Conservation (phyloP, 768 basidiomycete species). For the Kwoniella botswanensis region DNA sequence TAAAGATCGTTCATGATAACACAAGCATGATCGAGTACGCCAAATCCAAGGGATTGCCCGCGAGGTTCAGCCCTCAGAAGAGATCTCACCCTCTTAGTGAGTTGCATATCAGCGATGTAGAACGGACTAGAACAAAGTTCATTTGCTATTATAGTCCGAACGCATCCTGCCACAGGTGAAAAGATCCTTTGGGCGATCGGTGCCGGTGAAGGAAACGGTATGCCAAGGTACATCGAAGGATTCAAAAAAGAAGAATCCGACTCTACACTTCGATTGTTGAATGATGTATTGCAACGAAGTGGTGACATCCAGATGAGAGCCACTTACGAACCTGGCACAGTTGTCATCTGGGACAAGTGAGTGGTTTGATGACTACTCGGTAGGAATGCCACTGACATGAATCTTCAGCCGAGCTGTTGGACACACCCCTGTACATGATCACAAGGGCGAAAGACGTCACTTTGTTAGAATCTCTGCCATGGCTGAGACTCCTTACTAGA, state of each 20-base stretch:
- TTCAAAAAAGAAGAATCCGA: conserved; percentile 39
- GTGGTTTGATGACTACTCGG: neutral
- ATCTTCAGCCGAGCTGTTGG: conserved; percentile 2
- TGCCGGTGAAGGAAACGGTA: conserved; percentile 9
- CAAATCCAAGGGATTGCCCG: conserved; percentile 61
- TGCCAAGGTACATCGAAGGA: conserved; percentile 23
- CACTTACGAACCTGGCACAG: conserved; percentile 64
- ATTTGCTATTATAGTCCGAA: conserved; percentile 61
- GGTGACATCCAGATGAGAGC: conserved; percentile 59
- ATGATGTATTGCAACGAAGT: conserved; percentile 28
- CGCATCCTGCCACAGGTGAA: conserved; percentile 68
- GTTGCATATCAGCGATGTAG: neutral
- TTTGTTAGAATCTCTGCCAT: conserved; percentile 15
- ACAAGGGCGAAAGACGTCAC: conserved; percentile 16
- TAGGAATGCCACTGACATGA: neutral
- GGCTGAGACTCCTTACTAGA: conserved; percentile 9
- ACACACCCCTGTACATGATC: conserved; percentile 15
- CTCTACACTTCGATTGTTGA: conserved; percentile 17
- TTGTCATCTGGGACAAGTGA: conserved; percentile 65
- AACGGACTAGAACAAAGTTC: conserved; percentile 56
- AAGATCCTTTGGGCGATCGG: conserved; percentile 61
- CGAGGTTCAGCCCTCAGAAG: conserved; percentile 64
- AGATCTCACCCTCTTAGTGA: conserved; percentile 50
- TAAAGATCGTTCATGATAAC: conserved; percentile 67
- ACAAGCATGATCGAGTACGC: conserved; percentile 64